Conservation (phyloP, 495 filamentous ascomycete species). For the Aspergillus heteromorphus region DNA sequence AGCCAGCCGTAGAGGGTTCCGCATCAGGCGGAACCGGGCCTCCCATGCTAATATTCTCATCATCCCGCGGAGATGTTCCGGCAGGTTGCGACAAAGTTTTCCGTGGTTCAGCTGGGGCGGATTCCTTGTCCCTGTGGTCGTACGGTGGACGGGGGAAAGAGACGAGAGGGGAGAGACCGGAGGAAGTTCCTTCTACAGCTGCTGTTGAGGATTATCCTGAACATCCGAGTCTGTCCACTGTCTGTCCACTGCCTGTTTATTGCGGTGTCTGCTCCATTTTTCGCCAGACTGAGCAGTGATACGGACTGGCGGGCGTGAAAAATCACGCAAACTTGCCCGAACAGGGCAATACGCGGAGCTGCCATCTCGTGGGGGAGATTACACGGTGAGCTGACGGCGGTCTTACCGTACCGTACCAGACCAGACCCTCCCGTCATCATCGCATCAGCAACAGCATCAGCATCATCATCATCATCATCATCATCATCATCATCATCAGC, state of each 20-base stretch:
- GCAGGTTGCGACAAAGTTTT: not conserved
- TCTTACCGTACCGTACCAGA: not conserved
- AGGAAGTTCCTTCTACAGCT: no score
- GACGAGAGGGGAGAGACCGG: no score
- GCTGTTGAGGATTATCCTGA: no score
- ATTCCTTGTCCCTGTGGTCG: not conserved
- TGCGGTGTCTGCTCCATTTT: no score
- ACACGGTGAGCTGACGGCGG: no score
- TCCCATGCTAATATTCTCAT: not conserved
- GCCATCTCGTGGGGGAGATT: not conserved
- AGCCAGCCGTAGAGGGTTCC: not conserved
- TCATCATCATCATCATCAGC: no score
- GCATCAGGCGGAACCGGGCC: not conserved
- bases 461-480: no score
- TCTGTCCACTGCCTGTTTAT: no score
- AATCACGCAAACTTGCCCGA: not conserved
- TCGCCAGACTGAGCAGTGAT: no score
- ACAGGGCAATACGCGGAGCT: not conserved
- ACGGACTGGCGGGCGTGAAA: not conserved
- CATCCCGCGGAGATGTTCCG: constrained; percentile 4
- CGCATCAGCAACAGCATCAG: no score
- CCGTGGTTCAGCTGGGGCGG: not conserved
- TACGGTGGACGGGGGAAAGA: not conserved
- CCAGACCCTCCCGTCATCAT: no score
- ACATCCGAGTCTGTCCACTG: no score